Evolutionary conservation across 805 yeast species (phyloP), one percentile per base, ranked within the genome.

Genomic region (Metschnikowia chrysomelidarum): DNA sequence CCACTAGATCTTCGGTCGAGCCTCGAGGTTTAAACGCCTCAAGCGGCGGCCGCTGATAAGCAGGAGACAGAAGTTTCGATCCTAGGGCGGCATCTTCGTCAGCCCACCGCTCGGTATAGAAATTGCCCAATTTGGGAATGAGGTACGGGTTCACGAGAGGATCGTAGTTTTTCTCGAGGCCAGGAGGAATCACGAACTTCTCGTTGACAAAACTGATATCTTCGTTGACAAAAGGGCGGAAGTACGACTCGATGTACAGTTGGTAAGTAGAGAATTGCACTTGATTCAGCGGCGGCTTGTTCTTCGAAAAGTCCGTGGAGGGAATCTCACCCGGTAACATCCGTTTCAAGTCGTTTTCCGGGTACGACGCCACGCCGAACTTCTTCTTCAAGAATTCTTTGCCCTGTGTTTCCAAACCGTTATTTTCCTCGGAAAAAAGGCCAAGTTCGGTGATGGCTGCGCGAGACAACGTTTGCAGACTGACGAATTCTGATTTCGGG

Each of bases 301-400:
- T 77, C 43, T 79, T 78, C 4, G 96, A 81, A 48, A 86, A 87
- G 59, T 93, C 98, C 37, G 72, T 74, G 56, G 85, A 80, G 8
- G 98, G 98, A 17, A 88, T 80, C 22, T 71, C 77, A 3, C 98
- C 99, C 0, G 98, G 96, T 19, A 93, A 66, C 43, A 83, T 59
- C 36, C 79, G 82, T 46, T 77, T 69, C 28, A 93, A 64, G 53
- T 89, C 95, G 24, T 70, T 69, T 20, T 80, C 75, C 0, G 98
- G 98, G 56, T 79, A 93, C n/a, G 89, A 79, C 0, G 93, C 85
- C 11, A 93, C 98, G 3, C 85, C 96, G 51, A 80, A 87, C 55
- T 82, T 83, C 46, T 71, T 71, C 53, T 84, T 83, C 40, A 84
- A 58, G 49, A 75, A 86, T 30, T 85, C 95, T 26, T 76, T 79